phyloP scores from a whole-genome alignment of 75 land plant species.

The Chamaecyparis obtusa region DNA sequence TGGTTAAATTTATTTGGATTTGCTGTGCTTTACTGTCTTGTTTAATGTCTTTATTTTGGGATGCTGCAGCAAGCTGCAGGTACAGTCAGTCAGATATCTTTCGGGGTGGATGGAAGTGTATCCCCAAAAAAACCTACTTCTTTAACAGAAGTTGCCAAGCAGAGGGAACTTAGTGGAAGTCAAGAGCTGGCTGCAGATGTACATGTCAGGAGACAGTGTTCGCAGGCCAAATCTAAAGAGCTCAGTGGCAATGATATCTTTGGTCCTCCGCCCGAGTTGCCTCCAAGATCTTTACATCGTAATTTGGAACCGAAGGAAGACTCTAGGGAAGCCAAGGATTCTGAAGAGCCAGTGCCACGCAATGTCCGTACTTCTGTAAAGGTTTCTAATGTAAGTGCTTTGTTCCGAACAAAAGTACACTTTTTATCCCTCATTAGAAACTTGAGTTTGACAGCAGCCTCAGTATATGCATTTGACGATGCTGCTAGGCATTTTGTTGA shows the following conservation, averaged over 20 bases:
- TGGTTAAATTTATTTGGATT: neutral
- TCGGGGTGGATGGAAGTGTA: conserved; percentile 64
- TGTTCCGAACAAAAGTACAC: neutral
- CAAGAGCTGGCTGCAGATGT: conserved; percentile 48
- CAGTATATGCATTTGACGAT: neutral
- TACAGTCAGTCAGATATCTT: conserved; percentile 81
- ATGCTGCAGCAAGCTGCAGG: conserved; percentile 63
- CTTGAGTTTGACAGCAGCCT: neutral
- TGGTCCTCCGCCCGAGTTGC: conserved; percentile 73
- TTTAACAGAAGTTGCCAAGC: conserved; percentile 88
- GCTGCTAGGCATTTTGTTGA: conserved; percentile 9
- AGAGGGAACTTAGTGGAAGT: conserved; percentile 90
- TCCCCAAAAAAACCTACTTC: conserved; percentile 85
- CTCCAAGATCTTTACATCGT: conserved; percentile 30
- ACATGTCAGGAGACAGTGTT: conserved; percentile 45
- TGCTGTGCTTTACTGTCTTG: neutral
- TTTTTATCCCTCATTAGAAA: neutral
- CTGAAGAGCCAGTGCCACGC: conserved; percentile 48
- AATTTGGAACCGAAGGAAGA: conserved; percentile 29
- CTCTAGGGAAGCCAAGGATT: conserved; percentile 29
- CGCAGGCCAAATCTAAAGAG: conserved; percentile 78
- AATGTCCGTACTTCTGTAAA: conserved; percentile 72
- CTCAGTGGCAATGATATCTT: conserved; percentile 88
- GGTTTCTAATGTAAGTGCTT: conserved; percentile 77
- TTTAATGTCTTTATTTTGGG: neutral